phyloP scores from a whole-genome alignment of 805 yeast genomes.

The Kurtzmaniella fragi region DNA sequence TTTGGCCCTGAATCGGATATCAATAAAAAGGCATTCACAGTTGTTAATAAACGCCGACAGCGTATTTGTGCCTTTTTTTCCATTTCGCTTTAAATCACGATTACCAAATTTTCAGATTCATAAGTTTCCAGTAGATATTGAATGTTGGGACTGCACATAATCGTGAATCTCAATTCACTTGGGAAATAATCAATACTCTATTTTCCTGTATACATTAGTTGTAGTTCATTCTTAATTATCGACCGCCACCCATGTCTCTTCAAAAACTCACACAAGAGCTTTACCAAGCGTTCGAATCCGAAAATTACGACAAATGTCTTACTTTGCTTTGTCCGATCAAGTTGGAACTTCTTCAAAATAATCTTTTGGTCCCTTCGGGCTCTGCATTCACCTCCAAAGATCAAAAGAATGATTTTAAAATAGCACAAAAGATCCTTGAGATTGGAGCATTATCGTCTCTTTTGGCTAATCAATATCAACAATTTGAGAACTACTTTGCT shows the following conservation, averaged over 20 bases:
- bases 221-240: background rate
- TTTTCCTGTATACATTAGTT: background rate
- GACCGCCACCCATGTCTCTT: constrained; percentile 42
- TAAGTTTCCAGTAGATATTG: too few relatives aligned
- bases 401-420: constrained; percentile 61
- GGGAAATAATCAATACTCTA: too few relatives aligned
- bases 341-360: constrained; percentile 70
- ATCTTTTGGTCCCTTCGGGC: constrained; percentile 63
- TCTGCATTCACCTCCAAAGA: constrained; percentile 28
- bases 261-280: constrained; percentile 67
- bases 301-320: constrained; percentile 58
- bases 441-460: constrained; percentile 82
- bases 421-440: constrained; percentile 80
- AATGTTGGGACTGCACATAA: too few relatives aligned
- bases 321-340: constrained; percentile 66
- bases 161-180: too few relatives aligned
- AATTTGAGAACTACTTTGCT: constrained; percentile 67
- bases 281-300: constrained; percentile 56
- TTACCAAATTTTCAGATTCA: too few relatives aligned
- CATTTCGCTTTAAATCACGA: too few relatives aligned
- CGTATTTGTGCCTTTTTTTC: too few relatives aligned
- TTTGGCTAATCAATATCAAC: constrained; percentile 52
- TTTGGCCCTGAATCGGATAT: too few relatives aligned
- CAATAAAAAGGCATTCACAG: too few relatives aligned
- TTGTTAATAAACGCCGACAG: too few relatives aligned